Conservation (phyloP, 2,329 filamentous ascomycete genomes). For the Penicillium sp. region DNA sequence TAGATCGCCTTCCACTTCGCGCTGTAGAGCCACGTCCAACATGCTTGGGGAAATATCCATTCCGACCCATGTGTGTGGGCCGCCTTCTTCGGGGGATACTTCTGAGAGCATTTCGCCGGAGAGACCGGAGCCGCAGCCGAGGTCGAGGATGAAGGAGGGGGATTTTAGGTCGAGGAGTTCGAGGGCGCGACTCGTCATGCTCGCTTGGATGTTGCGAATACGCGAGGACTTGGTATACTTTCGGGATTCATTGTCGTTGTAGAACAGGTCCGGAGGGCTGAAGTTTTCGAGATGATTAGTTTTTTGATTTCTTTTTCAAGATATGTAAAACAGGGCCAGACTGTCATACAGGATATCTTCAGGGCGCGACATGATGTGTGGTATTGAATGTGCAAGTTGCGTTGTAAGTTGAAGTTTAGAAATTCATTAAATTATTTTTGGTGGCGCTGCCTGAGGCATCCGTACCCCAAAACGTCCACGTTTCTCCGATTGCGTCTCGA, state of each 20-base stretch:
- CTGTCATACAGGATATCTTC: conserved; percentile 81
- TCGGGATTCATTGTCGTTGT: conserved; percentile 90
- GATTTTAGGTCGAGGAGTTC: conserved; percentile 78
- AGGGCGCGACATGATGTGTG: conserved; percentile 81
- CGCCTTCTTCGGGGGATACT: conserved; percentile 67
- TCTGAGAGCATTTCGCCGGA: conserved; percentile 89
- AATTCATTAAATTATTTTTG: conserved; percentile 16
- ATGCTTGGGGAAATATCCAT: conserved; percentile 96
- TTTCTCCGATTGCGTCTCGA: conserved; percentile 4
- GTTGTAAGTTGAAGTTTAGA: not conserved
- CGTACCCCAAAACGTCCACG: conserved; percentile 14
- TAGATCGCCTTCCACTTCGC: conserved; percentile 91
- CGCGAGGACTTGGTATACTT: conserved; percentile 97
- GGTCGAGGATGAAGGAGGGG: conserved; percentile 87
- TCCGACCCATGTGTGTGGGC: conserved; percentile 92
- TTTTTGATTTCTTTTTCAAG: not conserved
- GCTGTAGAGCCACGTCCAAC: conserved; percentile 89
- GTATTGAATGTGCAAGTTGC: conserved; percentile 7
- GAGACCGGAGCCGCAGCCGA: conserved; percentile 94
- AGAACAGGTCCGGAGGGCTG: conserved; percentile 94
- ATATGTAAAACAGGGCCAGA: conserved; percentile 7
- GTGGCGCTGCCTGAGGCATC: conserved; percentile 18
- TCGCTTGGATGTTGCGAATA: conserved; percentile 91
- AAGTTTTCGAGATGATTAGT: conserved; percentile 24
- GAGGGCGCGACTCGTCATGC: conserved; percentile 91